Evolutionary conservation across 2,329 filamentous ascomycete species (phyloP).

Genomic region (Sarocladium oryzae): DNA sequence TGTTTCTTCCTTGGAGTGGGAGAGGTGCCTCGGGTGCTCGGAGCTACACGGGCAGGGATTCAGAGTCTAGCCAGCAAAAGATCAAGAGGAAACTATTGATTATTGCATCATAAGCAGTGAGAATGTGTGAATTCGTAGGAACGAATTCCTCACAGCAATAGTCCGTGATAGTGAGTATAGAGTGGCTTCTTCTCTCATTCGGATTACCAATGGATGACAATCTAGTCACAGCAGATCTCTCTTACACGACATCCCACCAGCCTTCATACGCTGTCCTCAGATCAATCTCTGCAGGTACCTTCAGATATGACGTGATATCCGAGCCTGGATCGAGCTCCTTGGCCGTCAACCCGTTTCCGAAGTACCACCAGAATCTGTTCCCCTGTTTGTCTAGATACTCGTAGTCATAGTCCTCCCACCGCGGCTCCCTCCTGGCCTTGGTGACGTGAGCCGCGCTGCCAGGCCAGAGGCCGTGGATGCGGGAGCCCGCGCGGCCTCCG

Average conservation of each 20-base stretch:
- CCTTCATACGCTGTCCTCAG: constrained; percentile 58
- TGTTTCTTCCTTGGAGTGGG: too few species aligned
- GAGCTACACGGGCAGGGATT: too few species aligned
- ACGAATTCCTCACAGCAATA: too few species aligned
- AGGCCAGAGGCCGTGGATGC: constrained; percentile 65
- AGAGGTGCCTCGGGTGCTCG: too few species aligned
- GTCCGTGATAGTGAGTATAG: too few species aligned
- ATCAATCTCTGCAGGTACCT: constrained; percentile 47
- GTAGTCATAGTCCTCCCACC: constrained; percentile 52
- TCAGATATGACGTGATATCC: constrained; percentile 60
- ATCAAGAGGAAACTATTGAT: too few species aligned
- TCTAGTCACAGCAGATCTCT: too few species aligned
- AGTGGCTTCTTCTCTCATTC: too few species aligned
- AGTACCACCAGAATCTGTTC: constrained; percentile 53
- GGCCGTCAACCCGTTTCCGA: constrained; percentile 61
- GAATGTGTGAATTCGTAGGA: too few species aligned
- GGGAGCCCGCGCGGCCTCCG: constrained; percentile 51
- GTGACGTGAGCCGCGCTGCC: constrained; percentile 59
- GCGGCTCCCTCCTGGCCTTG: constrained; percentile 45
- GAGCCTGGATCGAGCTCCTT: constrained; percentile 48
- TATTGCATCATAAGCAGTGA: too few species aligned
- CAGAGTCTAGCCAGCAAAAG: too few species aligned
- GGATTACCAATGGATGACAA: too few species aligned
- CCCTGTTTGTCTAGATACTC: constrained; percentile 34
- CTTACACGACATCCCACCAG: constrained; percentile 47